Conservation (phyloP, 257 asterid genomes). For the Prunella vulgaris region DNA sequence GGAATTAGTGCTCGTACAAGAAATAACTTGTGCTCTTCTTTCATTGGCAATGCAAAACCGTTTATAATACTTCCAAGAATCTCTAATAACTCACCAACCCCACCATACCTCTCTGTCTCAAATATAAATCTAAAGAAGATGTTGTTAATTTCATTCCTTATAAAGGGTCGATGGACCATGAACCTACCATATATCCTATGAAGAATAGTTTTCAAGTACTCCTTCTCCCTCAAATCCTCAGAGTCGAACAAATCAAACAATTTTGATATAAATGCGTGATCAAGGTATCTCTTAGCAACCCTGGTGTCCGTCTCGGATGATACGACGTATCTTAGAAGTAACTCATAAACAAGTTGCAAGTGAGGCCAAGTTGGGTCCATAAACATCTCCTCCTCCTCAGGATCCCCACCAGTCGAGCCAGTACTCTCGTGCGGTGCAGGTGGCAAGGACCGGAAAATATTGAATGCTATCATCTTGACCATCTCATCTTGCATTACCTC, state of each 20-base stretch:
- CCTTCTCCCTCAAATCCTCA: slow-evolving; percentile 87
- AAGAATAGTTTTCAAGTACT: slow-evolving; percentile 82
- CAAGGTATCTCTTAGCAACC: slow-evolving; percentile 69
- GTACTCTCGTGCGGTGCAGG: slow-evolving; percentile 57
- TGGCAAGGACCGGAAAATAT: slow-evolving; percentile 73
- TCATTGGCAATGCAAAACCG: slow-evolving; percentile 89
- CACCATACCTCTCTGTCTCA: slow-evolving; percentile 79
- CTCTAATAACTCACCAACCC: slow-evolving; percentile 77
- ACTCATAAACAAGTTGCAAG: slow-evolving; percentile 75
- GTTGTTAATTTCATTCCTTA: slow-evolving; percentile 72
- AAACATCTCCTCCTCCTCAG: slow-evolving; percentile 83
- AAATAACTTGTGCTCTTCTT: slow-evolving; percentile 92
- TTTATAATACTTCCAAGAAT: slow-evolving; percentile 80
- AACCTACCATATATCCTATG: slow-evolving; percentile 85
- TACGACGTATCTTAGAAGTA: slow-evolving; percentile 63
- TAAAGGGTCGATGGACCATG: slow-evolving; percentile 89
- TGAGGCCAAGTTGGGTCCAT: slow-evolving; percentile 88
- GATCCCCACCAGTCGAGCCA: slow-evolving; percentile 53
- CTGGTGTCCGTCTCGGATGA: slow-evolving; percentile 66
- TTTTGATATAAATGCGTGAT: slow-evolving; percentile 69
- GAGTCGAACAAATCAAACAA: slow-evolving; percentile 74
- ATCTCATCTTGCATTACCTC: slow-evolving; percentile 90
- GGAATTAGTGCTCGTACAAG: slow-evolving; percentile 83
- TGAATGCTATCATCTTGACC: slow-evolving; percentile 66
- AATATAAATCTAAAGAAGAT: slow-evolving; percentile 65